Conservation (phyloP, 2,329 filamentous ascomycete genomes). For the Intubia oerlemansii region DNA sequence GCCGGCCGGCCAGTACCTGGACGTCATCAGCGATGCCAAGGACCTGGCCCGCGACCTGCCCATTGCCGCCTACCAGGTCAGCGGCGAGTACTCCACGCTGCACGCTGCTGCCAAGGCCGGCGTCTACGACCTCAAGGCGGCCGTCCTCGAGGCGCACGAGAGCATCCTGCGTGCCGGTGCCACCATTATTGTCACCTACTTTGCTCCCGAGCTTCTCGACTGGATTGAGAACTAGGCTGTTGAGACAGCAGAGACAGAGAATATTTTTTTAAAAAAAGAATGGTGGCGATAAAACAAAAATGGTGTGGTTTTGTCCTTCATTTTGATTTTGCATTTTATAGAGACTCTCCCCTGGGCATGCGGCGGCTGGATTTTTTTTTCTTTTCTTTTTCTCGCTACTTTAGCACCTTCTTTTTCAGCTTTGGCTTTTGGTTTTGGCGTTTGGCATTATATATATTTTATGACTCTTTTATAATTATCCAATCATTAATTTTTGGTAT, state of each 20-base stretch:
- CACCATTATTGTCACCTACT: constrained; percentile 85
- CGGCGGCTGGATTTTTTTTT: no score
- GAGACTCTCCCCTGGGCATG: no score
- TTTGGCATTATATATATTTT: no score
- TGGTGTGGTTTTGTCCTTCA: no score
- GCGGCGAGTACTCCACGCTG: constrained; percentile 95
- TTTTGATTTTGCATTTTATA: no score
- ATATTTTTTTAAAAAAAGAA: neutral
- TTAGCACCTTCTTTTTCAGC: neutral
- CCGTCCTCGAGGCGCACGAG: constrained; percentile 89
- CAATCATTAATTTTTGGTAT: no score
- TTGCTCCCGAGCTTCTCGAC: constrained; percentile 61
- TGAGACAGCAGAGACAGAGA: neutral
- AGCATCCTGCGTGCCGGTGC: constrained; percentile 85
- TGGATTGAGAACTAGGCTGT: constrained; percentile 23
- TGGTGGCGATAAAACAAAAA: neutral
- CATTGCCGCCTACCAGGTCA: constrained; percentile 90
- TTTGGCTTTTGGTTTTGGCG: neutral
- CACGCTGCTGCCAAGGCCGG: constrained; percentile 88
- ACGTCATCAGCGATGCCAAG: constrained; percentile 95
- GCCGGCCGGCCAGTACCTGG: constrained; percentile 83
- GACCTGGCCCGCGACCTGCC: constrained; percentile 82
- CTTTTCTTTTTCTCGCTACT: no score
- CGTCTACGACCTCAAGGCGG: constrained; percentile 83
- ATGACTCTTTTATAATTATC: no score